Conservation (phyloP, 225 moss, liverwort and hornwort species). For the Antitrichia curtipendula region DNA sequence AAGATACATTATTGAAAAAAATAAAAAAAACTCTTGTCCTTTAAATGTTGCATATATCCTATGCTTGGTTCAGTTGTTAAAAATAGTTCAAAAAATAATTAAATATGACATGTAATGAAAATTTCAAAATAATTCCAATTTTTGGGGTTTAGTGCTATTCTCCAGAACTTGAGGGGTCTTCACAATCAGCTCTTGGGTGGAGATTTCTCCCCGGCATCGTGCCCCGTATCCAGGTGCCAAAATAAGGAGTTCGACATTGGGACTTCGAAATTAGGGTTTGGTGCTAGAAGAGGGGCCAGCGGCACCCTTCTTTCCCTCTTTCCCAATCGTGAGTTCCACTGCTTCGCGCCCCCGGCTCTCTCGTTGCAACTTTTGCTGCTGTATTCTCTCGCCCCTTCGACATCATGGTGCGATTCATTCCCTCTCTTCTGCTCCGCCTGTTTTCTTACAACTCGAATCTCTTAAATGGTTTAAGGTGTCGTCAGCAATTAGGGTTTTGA, state of each 20-base stretch:
- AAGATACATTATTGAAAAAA: not conserved
- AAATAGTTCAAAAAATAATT: too few species aligned
- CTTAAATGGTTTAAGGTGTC: too few species aligned
- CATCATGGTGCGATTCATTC: slow-evolving; percentile 9
- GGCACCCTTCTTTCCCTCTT: rapidly evolving
- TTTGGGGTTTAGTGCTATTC: too few species aligned
- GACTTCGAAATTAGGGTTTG: slow-evolving; percentile 14
- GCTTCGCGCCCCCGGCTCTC: not conserved
- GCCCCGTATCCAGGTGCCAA: not conserved
- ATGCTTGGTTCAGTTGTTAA: too few species aligned
- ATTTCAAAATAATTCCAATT: too few species aligned
- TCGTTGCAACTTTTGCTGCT: not conserved
- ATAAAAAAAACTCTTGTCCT: not conserved
- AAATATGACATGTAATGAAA: too few species aligned
- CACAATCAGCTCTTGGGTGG: not conserved
- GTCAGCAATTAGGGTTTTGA: not conserved
- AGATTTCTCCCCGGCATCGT: not conserved
- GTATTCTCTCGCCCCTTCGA: not conserved
- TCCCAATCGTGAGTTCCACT: not conserved
- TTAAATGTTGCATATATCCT: not conserved
- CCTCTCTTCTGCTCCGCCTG: not conserved
- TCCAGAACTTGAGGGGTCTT: not conserved
- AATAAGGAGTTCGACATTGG: not conserved
- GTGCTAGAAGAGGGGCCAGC: slow-evolving; percentile 7
- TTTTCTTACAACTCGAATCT: too few species aligned